phyloP scores from a whole-genome alignment of 1,139 yeast genomes.

The Yamadazyma aaseri region DNA sequence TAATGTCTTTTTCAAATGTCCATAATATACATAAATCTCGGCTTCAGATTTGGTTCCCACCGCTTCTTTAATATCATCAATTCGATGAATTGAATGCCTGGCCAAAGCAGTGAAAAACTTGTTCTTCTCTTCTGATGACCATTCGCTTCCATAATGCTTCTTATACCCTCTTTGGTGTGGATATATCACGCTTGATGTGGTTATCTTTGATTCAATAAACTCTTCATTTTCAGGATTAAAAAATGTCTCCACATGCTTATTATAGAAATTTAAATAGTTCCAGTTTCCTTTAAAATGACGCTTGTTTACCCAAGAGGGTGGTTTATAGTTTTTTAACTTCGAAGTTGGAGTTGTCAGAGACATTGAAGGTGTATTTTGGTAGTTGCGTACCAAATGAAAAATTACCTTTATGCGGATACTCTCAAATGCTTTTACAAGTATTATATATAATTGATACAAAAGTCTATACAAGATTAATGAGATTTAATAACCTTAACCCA shows the following conservation, averaged over 20 bases:
- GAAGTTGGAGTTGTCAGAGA: not conserved
- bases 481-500: constrained; percentile 3
- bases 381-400: too few species aligned
- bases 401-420: too few species aligned
- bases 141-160: constrained; percentile 16
- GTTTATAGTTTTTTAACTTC: too few species aligned
- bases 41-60: constrained; percentile 40
- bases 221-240: constrained; percentile 10
- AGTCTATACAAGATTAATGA: not conserved
- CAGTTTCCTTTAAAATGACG: constrained; percentile 20
- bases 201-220: constrained; percentile 5
- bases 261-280: constrained; percentile 23
- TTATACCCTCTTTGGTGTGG: constrained; percentile 5
- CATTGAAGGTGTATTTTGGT: too few species aligned
- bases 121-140: constrained; percentile 25
- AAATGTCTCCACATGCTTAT: constrained; percentile 20
- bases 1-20: constrained; percentile 30
- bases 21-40: constrained; percentile 50
- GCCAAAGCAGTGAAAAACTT: constrained; percentile 31
- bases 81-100: constrained; percentile 48
- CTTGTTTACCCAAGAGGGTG: constrained; percentile 3
- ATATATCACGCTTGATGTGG: constrained; percentile 3
- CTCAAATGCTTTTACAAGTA: too few species aligned
- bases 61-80: constrained; percentile 36
- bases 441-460: not conserved